Percentiles rank a stretch among this genome's conserved stretches.
Conservation (phyloP, 345 rosid species). For the Raphanus raphanistrum region DNA sequence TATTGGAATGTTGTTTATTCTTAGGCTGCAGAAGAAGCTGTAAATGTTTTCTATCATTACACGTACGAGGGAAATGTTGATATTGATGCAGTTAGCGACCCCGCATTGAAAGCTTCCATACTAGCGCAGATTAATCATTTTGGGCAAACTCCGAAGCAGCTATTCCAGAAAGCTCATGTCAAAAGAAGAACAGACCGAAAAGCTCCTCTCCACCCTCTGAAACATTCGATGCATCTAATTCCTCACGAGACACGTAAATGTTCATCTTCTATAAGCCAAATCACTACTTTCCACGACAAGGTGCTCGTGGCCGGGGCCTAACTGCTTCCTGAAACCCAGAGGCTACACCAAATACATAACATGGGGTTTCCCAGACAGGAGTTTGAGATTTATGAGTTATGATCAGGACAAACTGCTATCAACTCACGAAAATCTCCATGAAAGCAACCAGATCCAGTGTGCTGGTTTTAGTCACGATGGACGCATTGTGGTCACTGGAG, state of each 20-base stretch:
- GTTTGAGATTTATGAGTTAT: conserved; percentile 93
- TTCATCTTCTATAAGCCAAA: conserved; percentile 73
- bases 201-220: conserved; percentile 84
- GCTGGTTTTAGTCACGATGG: conserved; percentile 90
- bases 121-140: conserved; percentile 98
- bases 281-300: conserved; percentile 75
- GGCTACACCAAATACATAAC: conserved; percentile 81
- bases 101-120: conserved; percentile 99
- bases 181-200: conserved; percentile 77
- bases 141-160: conserved; percentile 99
- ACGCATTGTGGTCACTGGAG: conserved; percentile 85
- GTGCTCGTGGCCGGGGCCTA: conserved; percentile 71
- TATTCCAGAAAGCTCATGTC: conserved; percentile 88
- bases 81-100: conserved; percentile 95
- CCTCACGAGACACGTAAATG: conserved; percentile 85
- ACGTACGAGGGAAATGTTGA: conserved; percentile 99
- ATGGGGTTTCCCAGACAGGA: conserved; percentile 97
- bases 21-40: conserved; percentile 99
- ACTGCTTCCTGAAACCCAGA: conserved; percentile 83
- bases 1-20: conserved; percentile 28
- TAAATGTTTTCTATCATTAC: conserved; percentile 98
- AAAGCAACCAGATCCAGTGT: conserved; percentile 87
- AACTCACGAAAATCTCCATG: conserved; percentile 98
- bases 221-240: conserved; percentile 74
- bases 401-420: conserved; percentile 94